Evolutionary conservation across 139 green algal genomes (phyloP).

Genomic region (Zygnema circumcarinatum): DNA sequence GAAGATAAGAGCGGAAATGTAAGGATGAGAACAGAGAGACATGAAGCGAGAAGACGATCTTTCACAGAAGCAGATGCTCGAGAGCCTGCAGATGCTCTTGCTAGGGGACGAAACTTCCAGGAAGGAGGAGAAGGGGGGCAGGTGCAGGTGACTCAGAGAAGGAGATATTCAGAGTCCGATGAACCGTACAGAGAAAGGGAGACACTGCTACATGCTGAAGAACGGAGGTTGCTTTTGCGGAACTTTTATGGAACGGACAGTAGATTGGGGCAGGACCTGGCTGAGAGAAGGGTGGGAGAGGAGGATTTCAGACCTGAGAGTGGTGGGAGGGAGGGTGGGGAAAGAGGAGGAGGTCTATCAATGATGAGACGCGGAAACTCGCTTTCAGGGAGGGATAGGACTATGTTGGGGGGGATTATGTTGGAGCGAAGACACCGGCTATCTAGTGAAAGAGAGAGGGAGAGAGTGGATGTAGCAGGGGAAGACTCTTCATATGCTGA

Average conservation of each 20-base stretch:
- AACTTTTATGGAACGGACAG: neutral
- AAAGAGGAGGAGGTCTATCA: neutral
- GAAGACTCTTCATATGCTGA: neutral
- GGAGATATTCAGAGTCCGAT: neutral
- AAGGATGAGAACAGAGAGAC: neutral
- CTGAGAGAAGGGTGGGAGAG: neutral
- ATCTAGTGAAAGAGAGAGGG: neutral
- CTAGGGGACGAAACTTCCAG: neutral
- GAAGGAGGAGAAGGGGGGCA: neutral
- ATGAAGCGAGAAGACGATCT: neutral
- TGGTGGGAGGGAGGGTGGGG: neutral
- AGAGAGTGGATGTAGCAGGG: neutral
- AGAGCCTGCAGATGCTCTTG: neutral
- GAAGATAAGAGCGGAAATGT: neutral
- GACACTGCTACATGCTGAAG: no score
- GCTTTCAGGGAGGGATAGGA: neutral
- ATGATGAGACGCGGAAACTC: neutral
- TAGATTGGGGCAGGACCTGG: neutral
- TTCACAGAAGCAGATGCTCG: neutral
- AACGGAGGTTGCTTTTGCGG: no score
- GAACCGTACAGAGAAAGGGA: no score
- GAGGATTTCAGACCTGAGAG: no score
- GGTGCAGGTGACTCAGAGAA: neutral
- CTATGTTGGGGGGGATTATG: neutral
- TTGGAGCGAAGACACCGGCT: neutral